Evolutionary conservation across 2,329 filamentous ascomycete genomes (phyloP).

Genomic region (Cryphonectria japonica): DNA sequence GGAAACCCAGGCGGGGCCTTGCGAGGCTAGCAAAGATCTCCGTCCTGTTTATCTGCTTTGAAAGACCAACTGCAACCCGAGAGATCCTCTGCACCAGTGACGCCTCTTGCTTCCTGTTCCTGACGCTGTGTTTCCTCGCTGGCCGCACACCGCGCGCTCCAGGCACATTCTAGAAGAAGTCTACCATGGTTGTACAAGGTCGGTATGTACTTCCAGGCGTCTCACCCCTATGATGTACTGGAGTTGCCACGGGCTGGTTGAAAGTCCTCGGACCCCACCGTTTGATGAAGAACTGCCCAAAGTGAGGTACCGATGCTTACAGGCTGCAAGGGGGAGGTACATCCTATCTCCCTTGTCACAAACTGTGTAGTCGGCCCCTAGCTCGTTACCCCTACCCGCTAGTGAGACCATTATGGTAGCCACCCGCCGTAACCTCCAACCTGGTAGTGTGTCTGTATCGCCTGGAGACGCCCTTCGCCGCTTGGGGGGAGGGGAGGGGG

Average conservation of each 20-base stretch:
- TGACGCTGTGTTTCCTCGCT: background rate
- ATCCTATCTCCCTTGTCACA: constrained; percentile 9
- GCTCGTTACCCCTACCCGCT: constrained; percentile 13
- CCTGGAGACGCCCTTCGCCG: background rate
- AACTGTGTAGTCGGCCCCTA: background rate
- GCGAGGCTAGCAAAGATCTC: constrained; percentile 10
- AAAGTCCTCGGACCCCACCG: constrained; percentile 9
- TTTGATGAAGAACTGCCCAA: background rate
- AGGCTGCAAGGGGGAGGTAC: constrained; percentile 3
- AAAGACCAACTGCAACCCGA: constrained; percentile 21
- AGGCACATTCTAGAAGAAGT: background rate
- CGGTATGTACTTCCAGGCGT: background rate
- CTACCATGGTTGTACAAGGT: background rate
- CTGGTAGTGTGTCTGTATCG: background rate
- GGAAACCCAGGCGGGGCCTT: constrained; percentile 8
- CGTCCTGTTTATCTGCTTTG: constrained; percentile 7
- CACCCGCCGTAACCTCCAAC: constrained; percentile 6
- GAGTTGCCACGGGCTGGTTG: background rate
- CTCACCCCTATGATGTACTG: background rate
- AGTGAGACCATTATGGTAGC: constrained; percentile 3
- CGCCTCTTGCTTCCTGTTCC: constrained; percentile 4
- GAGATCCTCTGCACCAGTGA: background rate
- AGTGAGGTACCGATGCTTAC: constrained; percentile 5
- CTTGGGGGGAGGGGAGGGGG: background rate
- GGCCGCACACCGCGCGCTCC: background rate